phyloP scores from a whole-genome alignment of 768 basidiomycete species.

The Calocybe cyanea region DNA sequence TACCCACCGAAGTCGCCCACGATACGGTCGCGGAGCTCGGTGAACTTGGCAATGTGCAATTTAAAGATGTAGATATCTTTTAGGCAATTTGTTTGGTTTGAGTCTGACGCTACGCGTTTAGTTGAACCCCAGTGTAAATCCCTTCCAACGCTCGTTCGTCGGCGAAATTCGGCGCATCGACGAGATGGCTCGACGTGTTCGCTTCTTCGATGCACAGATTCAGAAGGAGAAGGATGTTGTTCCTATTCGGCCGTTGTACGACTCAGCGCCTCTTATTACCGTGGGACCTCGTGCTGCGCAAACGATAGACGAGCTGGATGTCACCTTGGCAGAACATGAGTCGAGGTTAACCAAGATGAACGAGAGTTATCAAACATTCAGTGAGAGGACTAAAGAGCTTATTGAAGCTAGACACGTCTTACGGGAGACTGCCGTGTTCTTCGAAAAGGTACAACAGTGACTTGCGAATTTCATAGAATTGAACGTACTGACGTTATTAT shows the following conservation, averaged over 20 bases:
- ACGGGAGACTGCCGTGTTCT: slow-evolving; percentile 94
- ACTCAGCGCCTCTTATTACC: slow-evolving; percentile 82
- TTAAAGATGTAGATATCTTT: slow-evolving; percentile 72
- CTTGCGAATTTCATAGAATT: not conserved
- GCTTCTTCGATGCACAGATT: slow-evolving; percentile 86
- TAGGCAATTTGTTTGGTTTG: not conserved
- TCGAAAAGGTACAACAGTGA: slow-evolving; percentile 61
- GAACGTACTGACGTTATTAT: slow-evolving; percentile 5
- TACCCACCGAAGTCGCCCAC: slow-evolving; percentile 96
- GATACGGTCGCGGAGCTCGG: slow-evolving; percentile 95
- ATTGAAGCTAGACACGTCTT: slow-evolving; percentile 94
- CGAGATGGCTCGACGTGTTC: slow-evolving; percentile 92
- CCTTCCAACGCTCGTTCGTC: slow-evolving; percentile 98
- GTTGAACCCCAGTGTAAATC: slow-evolving; percentile 93
- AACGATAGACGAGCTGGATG: slow-evolving; percentile 90
- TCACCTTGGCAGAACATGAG: slow-evolving; percentile 85
- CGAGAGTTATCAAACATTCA: slow-evolving; percentile 83
- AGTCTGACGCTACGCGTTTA: slow-evolving; percentile 27
- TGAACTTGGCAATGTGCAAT: slow-evolving; percentile 93
- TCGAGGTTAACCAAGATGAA: slow-evolving; percentile 85
- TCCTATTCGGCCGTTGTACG: slow-evolving; percentile 79
- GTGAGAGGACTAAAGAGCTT: slow-evolving; percentile 81
- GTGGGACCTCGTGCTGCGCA: slow-evolving; percentile 92
- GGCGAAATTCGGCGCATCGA: slow-evolving; percentile 93
- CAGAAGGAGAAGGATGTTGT: slow-evolving; percentile 81